phyloP scores from a whole-genome alignment of 2,329 filamentous ascomycete genomes.

The Fusarium sp. region DNA sequence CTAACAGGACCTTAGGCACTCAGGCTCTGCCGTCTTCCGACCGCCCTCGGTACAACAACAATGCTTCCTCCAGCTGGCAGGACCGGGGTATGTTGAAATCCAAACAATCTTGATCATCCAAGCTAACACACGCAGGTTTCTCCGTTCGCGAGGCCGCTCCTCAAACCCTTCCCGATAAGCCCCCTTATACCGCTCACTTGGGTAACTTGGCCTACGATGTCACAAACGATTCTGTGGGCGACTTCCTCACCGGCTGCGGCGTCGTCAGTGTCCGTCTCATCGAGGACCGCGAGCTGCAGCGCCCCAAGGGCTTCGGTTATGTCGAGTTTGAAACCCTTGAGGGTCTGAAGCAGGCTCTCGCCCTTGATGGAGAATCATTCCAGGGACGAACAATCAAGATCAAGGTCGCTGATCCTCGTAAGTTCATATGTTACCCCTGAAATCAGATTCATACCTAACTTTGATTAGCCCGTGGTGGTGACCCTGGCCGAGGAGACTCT shows the following conservation, averaged over 20 bases:
- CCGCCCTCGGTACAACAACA: conserved; percentile 50
- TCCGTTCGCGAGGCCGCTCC: conserved; percentile 77
- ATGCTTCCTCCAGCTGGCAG: conserved; percentile 52
- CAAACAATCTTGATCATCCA: not conserved
- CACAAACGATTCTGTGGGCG: conserved; percentile 80
- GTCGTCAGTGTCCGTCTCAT: conserved; percentile 94
- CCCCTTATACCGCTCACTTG: conserved; percentile 94
- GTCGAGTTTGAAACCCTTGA: conserved; percentile 91
- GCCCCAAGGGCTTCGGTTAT: conserved; percentile 98
- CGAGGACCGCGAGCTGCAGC: conserved; percentile 91
- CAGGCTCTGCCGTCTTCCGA: conserved; percentile 64
- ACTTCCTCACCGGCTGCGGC: conserved; percentile 86
- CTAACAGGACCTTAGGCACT: conserved; percentile 56
- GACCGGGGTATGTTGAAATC: conserved; percentile 53
- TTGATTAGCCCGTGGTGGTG: conserved; percentile 80
- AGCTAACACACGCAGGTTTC: conserved; percentile 58
- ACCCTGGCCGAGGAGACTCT: conserved; percentile 63
- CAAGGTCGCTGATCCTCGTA: conserved; percentile 97
- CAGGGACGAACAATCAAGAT: conserved; percentile 90
- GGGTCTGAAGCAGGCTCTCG: conserved; percentile 89
- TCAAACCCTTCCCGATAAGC: conserved; percentile 79
- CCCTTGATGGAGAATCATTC: conserved; percentile 81
- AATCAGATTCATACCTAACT: conserved; percentile 48
- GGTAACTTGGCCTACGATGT: conserved; percentile 98
- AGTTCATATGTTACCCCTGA: conserved; percentile 48